Evolutionary conservation across 306 rosid species (phyloP).

Genomic region (Malus fusca): DNA sequence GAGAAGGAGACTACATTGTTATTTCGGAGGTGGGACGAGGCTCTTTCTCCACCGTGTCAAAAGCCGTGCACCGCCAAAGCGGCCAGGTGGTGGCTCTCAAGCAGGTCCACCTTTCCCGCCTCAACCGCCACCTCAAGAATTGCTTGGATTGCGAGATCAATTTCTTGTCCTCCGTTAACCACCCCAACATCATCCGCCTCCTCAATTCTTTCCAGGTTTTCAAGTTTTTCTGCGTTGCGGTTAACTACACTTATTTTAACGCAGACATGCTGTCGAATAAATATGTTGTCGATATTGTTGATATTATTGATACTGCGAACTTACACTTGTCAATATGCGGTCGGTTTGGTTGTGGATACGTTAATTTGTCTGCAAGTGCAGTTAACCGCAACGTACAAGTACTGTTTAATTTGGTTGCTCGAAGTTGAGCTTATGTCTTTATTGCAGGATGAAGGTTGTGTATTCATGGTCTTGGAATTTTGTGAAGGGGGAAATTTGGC

Average conservation of each 20-base stretch:
- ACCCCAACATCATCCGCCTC: slow-evolving; percentile 52
- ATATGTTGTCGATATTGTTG: no score
- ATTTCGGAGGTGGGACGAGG: slow-evolving; percentile 37
- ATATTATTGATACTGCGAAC: no score
- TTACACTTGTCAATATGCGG: no score
- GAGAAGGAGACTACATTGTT: slow-evolving; percentile 14
- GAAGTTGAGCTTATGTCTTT: not conserved
- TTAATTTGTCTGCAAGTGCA: no score
- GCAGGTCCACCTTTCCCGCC: slow-evolving; percentile 40
- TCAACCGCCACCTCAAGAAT: slow-evolving; percentile 31
- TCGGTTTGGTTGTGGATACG: no score
- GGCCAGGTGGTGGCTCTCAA: slow-evolving; percentile 42
- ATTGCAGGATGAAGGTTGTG: slow-evolving; percentile 36
- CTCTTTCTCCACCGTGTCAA: slow-evolving; percentile 46
- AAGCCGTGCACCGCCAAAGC: slow-evolving; percentile 24
- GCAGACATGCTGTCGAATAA: no score
- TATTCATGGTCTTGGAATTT: slow-evolving; percentile 47
- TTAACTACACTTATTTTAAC: no score
- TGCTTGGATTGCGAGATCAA: slow-evolving; percentile 42
- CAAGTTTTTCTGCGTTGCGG: not conserved
- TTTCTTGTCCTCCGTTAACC: slow-evolving; percentile 51
- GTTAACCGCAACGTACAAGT: not conserved
- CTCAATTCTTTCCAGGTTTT: slow-evolving; percentile 37
- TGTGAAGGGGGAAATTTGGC: slow-evolving; percentile 58
- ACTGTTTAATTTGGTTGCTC: not conserved